A percentile compares a stretch with the other conserved stretches of the same genome.
These are phyloP conservation scores for Aspergillus cavernicola DNA, from an alignment of 495 filamentous ascomycete genomes.

Conservation along the genomic window DNA sequence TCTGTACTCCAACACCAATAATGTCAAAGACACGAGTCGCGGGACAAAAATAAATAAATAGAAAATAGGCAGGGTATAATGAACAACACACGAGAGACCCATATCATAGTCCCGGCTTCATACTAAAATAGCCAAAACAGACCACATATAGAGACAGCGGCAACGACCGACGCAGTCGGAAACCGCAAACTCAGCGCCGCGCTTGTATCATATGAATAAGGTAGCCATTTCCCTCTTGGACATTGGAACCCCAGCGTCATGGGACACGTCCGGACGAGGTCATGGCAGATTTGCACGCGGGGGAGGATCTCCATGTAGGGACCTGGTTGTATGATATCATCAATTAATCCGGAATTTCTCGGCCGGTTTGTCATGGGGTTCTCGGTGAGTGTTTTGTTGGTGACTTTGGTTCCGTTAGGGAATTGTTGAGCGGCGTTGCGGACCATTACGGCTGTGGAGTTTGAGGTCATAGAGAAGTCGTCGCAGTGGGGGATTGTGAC, in stretches of 20 bases:
- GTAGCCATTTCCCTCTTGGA: constrained; percentile 57
- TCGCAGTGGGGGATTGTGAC: constrained; percentile 89
- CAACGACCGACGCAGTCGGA: background rate
- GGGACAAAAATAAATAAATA: too few relatives aligned
- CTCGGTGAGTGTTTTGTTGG: constrained; percentile 30
- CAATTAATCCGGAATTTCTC: constrained; percentile 64
- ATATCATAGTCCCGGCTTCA: too few relatives aligned
- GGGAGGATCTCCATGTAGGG: constrained; percentile 93
- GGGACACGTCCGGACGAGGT: constrained; percentile 79
- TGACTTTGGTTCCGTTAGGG: constrained; percentile 58
- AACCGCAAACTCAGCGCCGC: background rate
- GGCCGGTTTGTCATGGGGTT: constrained; percentile 44
- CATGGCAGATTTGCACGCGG: constrained; percentile 78
- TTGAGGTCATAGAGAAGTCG: constrained; percentile 59
- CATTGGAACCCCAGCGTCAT: constrained; percentile 73
- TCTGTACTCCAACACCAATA: too few relatives aligned
- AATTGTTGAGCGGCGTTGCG: constrained; percentile 68
- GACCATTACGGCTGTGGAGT: constrained; percentile 54
- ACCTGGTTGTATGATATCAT: constrained; percentile 66
- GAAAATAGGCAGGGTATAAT: background rate
- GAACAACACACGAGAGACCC: too few relatives aligned
- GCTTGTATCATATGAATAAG: constrained; percentile 59
- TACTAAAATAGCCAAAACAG: constrained; percentile 6
- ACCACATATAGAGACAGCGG: background rate
- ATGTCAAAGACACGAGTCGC: too few relatives aligned